phyloP scores from a whole-genome alignment of 768 basidiomycete genomes.

The Arthromyces matolae region DNA sequence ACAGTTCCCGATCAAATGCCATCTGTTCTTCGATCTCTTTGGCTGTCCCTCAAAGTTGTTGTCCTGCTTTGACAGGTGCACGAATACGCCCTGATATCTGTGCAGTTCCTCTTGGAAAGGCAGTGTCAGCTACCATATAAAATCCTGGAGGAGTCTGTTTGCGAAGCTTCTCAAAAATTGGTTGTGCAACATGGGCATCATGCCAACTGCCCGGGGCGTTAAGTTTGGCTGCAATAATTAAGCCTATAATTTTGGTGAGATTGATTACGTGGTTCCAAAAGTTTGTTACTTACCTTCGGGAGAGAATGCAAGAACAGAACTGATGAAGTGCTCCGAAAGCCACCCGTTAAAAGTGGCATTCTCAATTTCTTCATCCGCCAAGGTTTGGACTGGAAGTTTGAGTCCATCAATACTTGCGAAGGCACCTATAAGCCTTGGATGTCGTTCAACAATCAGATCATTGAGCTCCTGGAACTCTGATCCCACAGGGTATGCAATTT shows the following conservation, averaged over 20 bases:
- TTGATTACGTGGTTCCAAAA: not conserved
- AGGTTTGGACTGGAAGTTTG: constrained; percentile 32
- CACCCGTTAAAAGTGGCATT: constrained; percentile 47
- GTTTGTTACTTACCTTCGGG: constrained; percentile 23
- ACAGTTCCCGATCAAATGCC: constrained; percentile 30
- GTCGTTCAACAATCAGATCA: constrained; percentile 22
- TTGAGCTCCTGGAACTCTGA: constrained; percentile 25
- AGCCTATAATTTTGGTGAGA: constrained; percentile 9
- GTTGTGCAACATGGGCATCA: constrained; percentile 29
- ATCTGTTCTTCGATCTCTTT: constrained; percentile 20
- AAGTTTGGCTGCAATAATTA: constrained; percentile 6
- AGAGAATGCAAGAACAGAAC: constrained; percentile 34
- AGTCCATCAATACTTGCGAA: constrained; percentile 42
- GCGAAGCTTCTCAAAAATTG: constrained; percentile 28
- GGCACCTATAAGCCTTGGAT: constrained; percentile 31
- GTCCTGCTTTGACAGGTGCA: constrained; percentile 31
- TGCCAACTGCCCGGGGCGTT: constrained; percentile 34
- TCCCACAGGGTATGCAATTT: constrained; percentile 24
- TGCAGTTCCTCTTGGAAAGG: constrained; percentile 31
- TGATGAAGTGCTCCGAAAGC: constrained; percentile 37
- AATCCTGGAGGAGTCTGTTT: constrained; percentile 28
- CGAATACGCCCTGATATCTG: constrained; percentile 21
- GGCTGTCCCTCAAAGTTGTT: constrained; percentile 13
- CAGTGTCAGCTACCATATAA: constrained; percentile 35
- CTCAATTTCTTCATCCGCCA: constrained; percentile 36